A percentile compares a stretch with the other conserved stretches of the same genome.
phyloP scores from a whole-genome alignment of 495 filamentous ascomycete genomes.

The Daldinia bambusicola region DNA sequence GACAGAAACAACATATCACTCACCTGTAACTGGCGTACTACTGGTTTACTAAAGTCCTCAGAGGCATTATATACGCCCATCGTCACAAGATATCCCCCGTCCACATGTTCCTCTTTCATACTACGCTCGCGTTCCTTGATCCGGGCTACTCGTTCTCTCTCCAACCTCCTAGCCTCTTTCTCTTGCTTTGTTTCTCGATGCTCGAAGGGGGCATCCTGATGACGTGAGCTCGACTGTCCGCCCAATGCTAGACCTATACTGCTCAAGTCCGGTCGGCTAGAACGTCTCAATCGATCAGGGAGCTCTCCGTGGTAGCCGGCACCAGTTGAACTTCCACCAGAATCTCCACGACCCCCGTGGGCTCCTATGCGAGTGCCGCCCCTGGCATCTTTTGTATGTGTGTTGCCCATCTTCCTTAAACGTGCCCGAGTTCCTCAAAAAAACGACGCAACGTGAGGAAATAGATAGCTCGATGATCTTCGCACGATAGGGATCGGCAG shows the following conservation, averaged over 20 bases:
- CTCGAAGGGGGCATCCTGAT: slow-evolving; percentile 55
- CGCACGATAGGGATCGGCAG: slow-evolving; percentile 2
- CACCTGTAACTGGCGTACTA: slow-evolving; percentile 94
- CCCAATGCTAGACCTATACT: slow-evolving; percentile 43
- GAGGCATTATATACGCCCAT: slow-evolving; percentile 90
- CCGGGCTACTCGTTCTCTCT: slow-evolving; percentile 79
- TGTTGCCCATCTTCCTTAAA: slow-evolving; percentile 64
- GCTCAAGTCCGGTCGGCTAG: slow-evolving; percentile 44
- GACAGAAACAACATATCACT: slow-evolving; percentile 31
- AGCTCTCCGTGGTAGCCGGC: slow-evolving; percentile 54
- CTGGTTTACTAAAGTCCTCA: slow-evolving; percentile 91
- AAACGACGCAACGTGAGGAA: neutral
- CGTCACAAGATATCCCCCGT: slow-evolving; percentile 94
- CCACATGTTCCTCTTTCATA: slow-evolving; percentile 90
- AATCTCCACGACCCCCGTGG: slow-evolving; percentile 49
- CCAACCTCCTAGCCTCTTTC: slow-evolving; percentile 83
- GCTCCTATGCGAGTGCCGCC: slow-evolving; percentile 54
- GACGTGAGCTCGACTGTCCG: slow-evolving; percentile 36
- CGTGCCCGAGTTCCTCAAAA: neutral
- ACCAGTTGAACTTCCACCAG: slow-evolving; percentile 46
- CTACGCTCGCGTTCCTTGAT: slow-evolving; percentile 89
- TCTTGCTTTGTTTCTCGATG: slow-evolving; percentile 91
- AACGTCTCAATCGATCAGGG: slow-evolving; percentile 43
- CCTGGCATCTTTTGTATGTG: slow-evolving; percentile 68
- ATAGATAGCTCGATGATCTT: neutral